Evolutionary conservation across 2,329 filamentous ascomycete genomes (phyloP).

Genomic region (Aspergillus candidus): DNA sequence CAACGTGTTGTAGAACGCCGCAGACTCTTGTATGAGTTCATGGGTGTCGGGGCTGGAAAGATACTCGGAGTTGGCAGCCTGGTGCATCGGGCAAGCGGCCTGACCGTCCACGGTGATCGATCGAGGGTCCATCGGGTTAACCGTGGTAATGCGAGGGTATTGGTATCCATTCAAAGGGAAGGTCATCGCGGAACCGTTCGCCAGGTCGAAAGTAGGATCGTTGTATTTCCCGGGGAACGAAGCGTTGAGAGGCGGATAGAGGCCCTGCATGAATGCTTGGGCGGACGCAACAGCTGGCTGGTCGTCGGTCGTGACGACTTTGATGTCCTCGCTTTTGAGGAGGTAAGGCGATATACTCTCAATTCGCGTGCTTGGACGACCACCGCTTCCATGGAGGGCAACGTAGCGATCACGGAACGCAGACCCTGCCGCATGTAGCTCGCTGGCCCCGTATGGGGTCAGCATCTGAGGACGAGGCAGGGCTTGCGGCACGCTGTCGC

Average conservation of each 20-base stretch:
- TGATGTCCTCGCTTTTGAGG: conserved; percentile 43
- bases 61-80: conserved; percentile 36
- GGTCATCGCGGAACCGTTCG: conserved; percentile 44
- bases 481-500: conserved; percentile 49
- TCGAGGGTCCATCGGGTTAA: conserved; percentile 42
- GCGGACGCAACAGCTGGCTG: conserved; percentile 48
- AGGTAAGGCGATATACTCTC: conserved; percentile 41
- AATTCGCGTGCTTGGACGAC: conserved; percentile 32
- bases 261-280: conserved; percentile 56
- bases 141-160: conserved; percentile 47
- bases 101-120: conserved; percentile 48
- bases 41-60: conserved; percentile 37
- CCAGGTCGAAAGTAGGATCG: conserved; percentile 36
- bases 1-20: conserved; percentile 44
- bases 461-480: conserved; percentile 35
- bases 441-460: conserved; percentile 51
- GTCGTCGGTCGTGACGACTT: conserved; percentile 43
- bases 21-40: conserved; percentile 31
- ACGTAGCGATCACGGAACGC: conserved; percentile 52
- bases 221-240: conserved; percentile 28
- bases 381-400: conserved; percentile 18
- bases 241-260: conserved; percentile 49
- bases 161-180: conserved; percentile 53
- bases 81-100: conserved; percentile 38
- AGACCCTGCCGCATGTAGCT: conserved; percentile 46